Evolutionary conservation across 495 filamentous ascomycete genomes (phyloP).

Genomic region (Aspergillus homomorphus): DNA sequence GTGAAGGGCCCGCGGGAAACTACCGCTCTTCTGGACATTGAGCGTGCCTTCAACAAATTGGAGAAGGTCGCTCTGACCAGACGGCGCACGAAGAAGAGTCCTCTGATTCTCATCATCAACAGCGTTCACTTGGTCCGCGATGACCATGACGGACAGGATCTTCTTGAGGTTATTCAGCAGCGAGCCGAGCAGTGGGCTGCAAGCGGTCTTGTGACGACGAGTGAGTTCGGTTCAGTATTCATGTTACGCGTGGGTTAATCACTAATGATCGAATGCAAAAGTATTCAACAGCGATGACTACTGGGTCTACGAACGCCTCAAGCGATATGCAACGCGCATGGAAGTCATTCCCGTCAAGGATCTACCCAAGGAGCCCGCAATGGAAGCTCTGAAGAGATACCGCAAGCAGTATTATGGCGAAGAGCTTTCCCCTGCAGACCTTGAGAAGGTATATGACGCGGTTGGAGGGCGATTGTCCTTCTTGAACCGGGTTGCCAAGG

Average conservation of each 20-base stretch:
- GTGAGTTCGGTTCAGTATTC: constrained; percentile 20
- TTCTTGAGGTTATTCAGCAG: constrained; percentile 93
- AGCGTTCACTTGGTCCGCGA: constrained; percentile 85
- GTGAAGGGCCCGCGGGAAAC: constrained; percentile 91
- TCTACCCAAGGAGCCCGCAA: constrained; percentile 71
- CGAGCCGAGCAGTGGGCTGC: constrained; percentile 95
- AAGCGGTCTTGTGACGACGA: constrained; percentile 76
- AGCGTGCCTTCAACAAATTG: constrained; percentile 93
- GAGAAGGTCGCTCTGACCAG: constrained; percentile 86
- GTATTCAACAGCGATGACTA: constrained; percentile 95
- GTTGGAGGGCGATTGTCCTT: constrained; percentile 86
- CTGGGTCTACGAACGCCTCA: constrained; percentile 94
- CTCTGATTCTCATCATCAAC: constrained; percentile 86
- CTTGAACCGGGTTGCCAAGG: constrained; percentile 81
- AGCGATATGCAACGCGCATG: constrained; percentile 87
- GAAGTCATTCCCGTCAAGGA: constrained; percentile 81
- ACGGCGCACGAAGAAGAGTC: constrained; percentile 53
- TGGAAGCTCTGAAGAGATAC: constrained; percentile 70
- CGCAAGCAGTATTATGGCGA: constrained; percentile 68
- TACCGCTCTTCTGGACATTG: constrained; percentile 87
- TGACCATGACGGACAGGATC: constrained; percentile 84
- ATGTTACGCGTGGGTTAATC: neutral
- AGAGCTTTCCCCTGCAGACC: constrained; percentile 43
- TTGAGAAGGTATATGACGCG: constrained; percentile 75
- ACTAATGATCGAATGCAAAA: constrained; percentile 12